These are phyloP conservation scores for Pseudogymnoascus sp. DNA, from an alignment of 2,329 filamentous ascomycete genomes.

Conservation along the genomic window DNA sequence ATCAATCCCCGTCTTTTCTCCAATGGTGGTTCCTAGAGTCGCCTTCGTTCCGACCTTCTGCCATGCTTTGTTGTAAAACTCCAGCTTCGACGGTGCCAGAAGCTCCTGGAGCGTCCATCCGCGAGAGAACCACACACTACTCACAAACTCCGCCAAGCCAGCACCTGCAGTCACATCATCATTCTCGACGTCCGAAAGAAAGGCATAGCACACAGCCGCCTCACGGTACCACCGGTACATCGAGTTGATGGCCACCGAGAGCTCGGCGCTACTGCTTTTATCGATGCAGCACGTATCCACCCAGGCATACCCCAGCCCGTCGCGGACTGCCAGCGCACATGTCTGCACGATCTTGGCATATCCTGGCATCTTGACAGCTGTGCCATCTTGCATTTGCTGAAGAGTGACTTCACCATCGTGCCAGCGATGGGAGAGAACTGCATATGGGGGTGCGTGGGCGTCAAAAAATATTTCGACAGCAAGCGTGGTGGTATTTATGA, in stretches of 20 bases:
- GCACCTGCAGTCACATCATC: not conserved
- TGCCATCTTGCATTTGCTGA: slow-evolving; percentile 19
- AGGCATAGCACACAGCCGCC: slow-evolving; percentile 16
- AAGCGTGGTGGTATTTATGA: slow-evolving; percentile 13
- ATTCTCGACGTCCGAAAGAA: slow-evolving; percentile 14
- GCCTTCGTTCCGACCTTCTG: slow-evolving; percentile 13
- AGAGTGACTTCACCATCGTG: slow-evolving; percentile 25
- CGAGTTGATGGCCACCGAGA: slow-evolving; percentile 18
- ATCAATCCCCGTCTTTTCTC: slow-evolving; percentile 15
- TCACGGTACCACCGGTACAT: slow-evolving; percentile 20
- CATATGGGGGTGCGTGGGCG: slow-evolving; percentile 22
- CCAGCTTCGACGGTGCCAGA: slow-evolving; percentile 12
- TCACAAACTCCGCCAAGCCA: not conserved
- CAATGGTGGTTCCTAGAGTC: slow-evolving; percentile 1
- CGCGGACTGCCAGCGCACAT: slow-evolving; percentile 11
- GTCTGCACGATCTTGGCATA: slow-evolving; percentile 11
- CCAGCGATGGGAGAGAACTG: slow-evolving; percentile 30
- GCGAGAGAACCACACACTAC: slow-evolving; percentile 13
- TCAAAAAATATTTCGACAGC: slow-evolving; percentile 14
- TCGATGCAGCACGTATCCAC: slow-evolving; percentile 21
- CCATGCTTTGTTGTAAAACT: slow-evolving; percentile 16
- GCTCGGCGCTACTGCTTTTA: slow-evolving; percentile 20
- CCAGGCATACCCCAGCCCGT: slow-evolving; percentile 12
- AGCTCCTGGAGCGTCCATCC: slow-evolving; percentile 18
- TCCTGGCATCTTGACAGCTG: slow-evolving; percentile 16